Evolutionary conservation across 2,329 filamentous ascomycete genomes (phyloP).

Genomic region (Fusarium nodosum): DNA sequence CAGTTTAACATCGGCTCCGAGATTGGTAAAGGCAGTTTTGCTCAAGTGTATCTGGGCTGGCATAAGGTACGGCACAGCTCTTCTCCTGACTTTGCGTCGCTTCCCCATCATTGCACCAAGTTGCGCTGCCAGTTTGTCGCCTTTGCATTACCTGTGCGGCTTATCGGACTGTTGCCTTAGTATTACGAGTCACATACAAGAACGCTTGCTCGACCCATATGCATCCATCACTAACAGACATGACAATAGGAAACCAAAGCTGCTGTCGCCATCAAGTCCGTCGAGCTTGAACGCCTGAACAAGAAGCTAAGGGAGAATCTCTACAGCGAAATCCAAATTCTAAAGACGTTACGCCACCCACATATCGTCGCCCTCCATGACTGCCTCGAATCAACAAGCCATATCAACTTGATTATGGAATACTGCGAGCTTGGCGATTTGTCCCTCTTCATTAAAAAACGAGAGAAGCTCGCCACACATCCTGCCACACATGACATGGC

Average conservation of each 20-base stretch:
- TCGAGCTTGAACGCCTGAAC: constrained; percentile 90
- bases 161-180: constrained; percentile 13
- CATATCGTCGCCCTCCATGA: constrained; percentile 98
- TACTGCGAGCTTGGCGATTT: constrained; percentile 96
- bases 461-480: constrained; percentile 83
- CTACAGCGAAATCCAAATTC: constrained; percentile 93
- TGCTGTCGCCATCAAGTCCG: constrained; percentile 95
- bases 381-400: constrained; percentile 85
- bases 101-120: constrained; percentile 22
- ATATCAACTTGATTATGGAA: constrained; percentile 98
- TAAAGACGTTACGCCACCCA: constrained; percentile 92
- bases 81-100: constrained; percentile 21
- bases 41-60: constrained; percentile 89
- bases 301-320: constrained; percentile 98
- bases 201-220: not conserved
- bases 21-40: constrained; percentile 98
- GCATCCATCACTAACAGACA: constrained; percentile 19
- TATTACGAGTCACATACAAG: constrained; percentile 11
- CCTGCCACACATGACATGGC: constrained; percentile 91
- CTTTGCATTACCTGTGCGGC: constrained; percentile 9
- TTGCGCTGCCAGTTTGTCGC: constrained; percentile 25
- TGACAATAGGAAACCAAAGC: constrained; percentile 76
- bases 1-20: constrained; percentile 87
- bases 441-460: constrained; percentile 95
- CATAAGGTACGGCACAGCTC: constrained; percentile 73